phyloP scores from a whole-genome alignment of 495 filamentous ascomycete species.

The Pseudevernia furfuracea region DNA sequence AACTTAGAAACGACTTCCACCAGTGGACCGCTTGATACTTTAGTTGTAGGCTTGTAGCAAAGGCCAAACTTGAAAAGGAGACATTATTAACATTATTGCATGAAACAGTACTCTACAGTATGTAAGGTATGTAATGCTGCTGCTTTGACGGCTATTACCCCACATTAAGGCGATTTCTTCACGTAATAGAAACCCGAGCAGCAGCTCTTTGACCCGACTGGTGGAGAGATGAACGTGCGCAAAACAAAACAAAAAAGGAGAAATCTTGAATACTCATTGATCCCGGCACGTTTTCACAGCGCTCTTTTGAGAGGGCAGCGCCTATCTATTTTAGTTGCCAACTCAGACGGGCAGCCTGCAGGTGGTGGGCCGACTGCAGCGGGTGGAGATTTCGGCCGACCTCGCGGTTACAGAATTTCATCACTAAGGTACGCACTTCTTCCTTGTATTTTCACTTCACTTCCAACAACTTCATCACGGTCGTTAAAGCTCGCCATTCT shows the following conservation, averaged over 20 bases:
- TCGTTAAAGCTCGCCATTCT: not conserved
- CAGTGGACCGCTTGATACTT: not conserved
- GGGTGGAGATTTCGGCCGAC: not conserved
- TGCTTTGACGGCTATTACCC: not conserved
- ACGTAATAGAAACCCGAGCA: not conserved
- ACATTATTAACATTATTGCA: too few species aligned
- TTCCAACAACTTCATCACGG: not conserved
- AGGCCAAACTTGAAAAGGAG: not conserved
- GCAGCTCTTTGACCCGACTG: not conserved
- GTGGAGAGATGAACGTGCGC: not conserved
- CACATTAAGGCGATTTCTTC: not conserved
- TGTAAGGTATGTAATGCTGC: too few species aligned
- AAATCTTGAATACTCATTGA: too few species aligned
- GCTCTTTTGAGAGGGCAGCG: not conserved
- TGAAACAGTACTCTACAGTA: too few species aligned
- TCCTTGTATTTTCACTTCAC: not conserved
- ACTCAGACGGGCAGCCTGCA: not conserved
- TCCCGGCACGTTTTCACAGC: too few species aligned
- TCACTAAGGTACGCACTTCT: too few species aligned
- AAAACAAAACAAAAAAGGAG: not conserved
- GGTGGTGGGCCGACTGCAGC: slow-evolving; percentile 1
- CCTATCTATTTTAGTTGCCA: not conserved
- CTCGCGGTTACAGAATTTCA: not conserved
- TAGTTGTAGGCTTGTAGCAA: too few species aligned
- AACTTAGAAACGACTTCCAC: not conserved